Base-by-base conservation (phyloP, 805 yeast genomes). In the Metschnikowia orientalis region DNA sequence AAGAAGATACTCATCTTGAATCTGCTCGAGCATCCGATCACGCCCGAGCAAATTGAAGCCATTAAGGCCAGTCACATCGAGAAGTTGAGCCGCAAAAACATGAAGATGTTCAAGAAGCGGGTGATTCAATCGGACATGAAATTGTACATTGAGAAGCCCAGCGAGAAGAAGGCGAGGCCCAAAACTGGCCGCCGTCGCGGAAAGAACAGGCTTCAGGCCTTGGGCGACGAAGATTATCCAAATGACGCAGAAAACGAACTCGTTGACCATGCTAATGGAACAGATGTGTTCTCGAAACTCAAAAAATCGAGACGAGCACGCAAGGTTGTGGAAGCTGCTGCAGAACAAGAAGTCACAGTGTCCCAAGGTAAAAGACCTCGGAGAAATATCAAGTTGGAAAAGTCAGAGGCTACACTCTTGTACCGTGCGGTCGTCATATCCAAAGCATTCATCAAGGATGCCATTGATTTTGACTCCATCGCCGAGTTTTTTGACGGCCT, bases 371-470 rank as follows among this genome's bases (percentile, higher is more conserved):
- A 46, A 20, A 36, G 48, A 15, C 34, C 50, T 7, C 33, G 51
- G 17, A 30, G 50, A 21, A 47, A 30, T 21, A 42, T 41, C 31
- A 53, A 49, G 32, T 56, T 67, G 37, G 66, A 62, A 18, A 61
- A 64, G 28, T 44, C 61, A 4, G 81, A 81, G 38, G 65, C 74
- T 1, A 71, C 78, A 14, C 60, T 67, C 2, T 60, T 87, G 23
- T 73, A 77, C 44, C 69, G 85, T 40, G 71, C 80, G 2, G 81
- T 81, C 9, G 75, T 82, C 8, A 79, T 85, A 12, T 73, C 81
- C 4, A 78, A 80, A 41, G 72, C 88, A 10, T 68, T 82, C 23
- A 51, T 53, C 11, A 67, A 73, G 26, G 75, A 75, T 10, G 57
- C 60, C 5, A 80, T 84, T 23, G 79, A 77, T 38, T 88, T 94